Evolutionary conservation across 805 yeast species (phyloP), one percentile per base, ranked within the genome.

Genomic region (Candida argentea): DNA sequence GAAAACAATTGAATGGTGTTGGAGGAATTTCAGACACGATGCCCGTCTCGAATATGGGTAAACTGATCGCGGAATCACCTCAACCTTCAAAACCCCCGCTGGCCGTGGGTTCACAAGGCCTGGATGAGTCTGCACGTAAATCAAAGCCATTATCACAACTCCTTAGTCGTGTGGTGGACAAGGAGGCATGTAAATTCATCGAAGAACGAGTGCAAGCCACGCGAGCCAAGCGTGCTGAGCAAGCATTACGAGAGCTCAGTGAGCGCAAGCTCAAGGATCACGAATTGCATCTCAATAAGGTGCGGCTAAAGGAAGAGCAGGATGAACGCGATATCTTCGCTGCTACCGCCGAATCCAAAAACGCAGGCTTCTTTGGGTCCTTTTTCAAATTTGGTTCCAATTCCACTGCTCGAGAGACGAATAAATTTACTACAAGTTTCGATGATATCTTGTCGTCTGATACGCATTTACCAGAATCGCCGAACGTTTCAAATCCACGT

Each of bases 231-330:
- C 65, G 61, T 33, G 46, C 48, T 30, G 50, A 57, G 34, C 55
- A 55, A 36, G 59, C 61, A 28, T 37, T 49, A 14, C 40, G 51
- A 25, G 50, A 52, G 35, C 52, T 61, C 27, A 54, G 50, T 30
- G 65, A 58, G 29, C 44, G 68, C 24, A 56, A 54, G 32, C 44
- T 53, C 18, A 45, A 44, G 26, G 68, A 61, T 35, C 65, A 60
- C 35, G 66, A 61, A 30, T 25, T 43, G 24, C 55, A 53, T 27
- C 43, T 61, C 11, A 44, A 43, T 25, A 52, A 59, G 29, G 38
- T 61, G 18, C 50, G 46, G 32, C 35, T 39, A 25, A 59, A 57
- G 40, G 67, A 61, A 36, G 62, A 55, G 32, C 57, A 59, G 33
- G 57, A 54, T 29, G 65, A 56, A 25, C 40, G 42, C 25, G 48